Base-by-base conservation (phyloP, 148 eudicot genomes). In the Vaccinium vitisidaea region DNA sequence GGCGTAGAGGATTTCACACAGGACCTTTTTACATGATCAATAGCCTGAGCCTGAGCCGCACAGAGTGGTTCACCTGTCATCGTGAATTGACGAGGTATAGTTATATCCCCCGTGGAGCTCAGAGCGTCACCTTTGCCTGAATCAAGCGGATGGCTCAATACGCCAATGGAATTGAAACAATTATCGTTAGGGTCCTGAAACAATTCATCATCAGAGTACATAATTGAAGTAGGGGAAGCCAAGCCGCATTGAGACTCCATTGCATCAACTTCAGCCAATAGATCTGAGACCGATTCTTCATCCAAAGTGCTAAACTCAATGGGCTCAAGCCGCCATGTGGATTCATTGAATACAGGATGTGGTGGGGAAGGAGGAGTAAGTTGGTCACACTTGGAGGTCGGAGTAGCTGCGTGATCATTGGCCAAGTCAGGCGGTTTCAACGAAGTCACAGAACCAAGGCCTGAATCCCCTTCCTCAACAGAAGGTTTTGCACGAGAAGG, bases 221-320 rank as follows among this genome's bases (percentile, higher is more conserved):
- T 93, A 69, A 88, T 88, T 36, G 94, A 90, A 49, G 92, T 89
- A 80, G 96, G 96, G 73, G 96, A 92, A 56, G 91, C 88, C 84
- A 92, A 71, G 77, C 89, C 93, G 80, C 93, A 86, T 70, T 92
- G 91, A 65, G 98, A 93, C 89, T 97, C 99, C 93, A 95, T 91
- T 19, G 99, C 99, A 88, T 97, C 99, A 18, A 95, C 99, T 89
- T 97, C 98, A 25, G 99, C 95, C 79, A 97, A 83, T 52, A 97
- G 83, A 91, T 97, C 99, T 10, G 99, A 97, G 73, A 97, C 98
- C 6, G 96, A 97, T 77, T 97, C 98, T 86, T 95, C 99, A 46
- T 93, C 99, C 85, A 97, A 85, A 53, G 94, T 89, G 85, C 91
- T 90, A 73, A 97, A 94, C 83, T 95, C 99, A 30, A 97, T 93